Base-by-base conservation (phyloP, 2,329 filamentous ascomycete species). In the Rutstroemia sp. region DNA sequence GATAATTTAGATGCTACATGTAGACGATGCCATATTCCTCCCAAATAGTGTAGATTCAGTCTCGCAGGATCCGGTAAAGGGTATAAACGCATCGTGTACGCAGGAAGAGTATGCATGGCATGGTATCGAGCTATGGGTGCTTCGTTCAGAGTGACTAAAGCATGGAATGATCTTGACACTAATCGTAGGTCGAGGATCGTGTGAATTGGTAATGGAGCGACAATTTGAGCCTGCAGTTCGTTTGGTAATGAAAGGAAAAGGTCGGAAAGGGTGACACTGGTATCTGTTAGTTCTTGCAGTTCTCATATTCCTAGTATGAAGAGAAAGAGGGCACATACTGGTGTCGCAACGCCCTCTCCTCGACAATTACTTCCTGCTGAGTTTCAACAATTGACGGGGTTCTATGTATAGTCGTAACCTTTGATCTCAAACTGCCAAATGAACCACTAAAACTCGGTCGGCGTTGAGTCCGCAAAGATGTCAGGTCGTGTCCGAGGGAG, bases 1-100 rank as follows among this genome's bases (percentile, higher is more conserved):
- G 83, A 78, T 14, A 86, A 69, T 67, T 86, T 86, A 9, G 80
- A 77, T 12, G 83, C 80, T 25, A 86, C 82, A 63, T 86, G 82
- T 1, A 86, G 69, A 17, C 83, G 78, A 66, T 86, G 82, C 83
- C 83, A 86, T 62, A 86, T 72, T 19, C 82, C 78, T 63, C 82
- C 86, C 0, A 86, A 69, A 59, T 85, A 79, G 63, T 84, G 80
- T 36, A 86, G 76, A 58, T 75, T 83, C 52, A 81, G 71, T 17
- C 75, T 69, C 17, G 71, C 65, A 4, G 73, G 68, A 40, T 78
- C 73, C n/a, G 74, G 73, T 2, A 75, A 62, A 2, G 82, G 82
- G 59, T 84, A 86, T 14, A 86, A 72, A 36, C 79, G 76, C 46
- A 78, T 74, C 23, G 82, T 80, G 62, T 86, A 86, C 30, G 75